Percentiles rank a stretch among this genome's conserved stretches.
These are phyloP conservation scores for Boletus coccyginus DNA, from an alignment of 768 basidiomycete genomes.

Conservation along the genomic window DNA sequence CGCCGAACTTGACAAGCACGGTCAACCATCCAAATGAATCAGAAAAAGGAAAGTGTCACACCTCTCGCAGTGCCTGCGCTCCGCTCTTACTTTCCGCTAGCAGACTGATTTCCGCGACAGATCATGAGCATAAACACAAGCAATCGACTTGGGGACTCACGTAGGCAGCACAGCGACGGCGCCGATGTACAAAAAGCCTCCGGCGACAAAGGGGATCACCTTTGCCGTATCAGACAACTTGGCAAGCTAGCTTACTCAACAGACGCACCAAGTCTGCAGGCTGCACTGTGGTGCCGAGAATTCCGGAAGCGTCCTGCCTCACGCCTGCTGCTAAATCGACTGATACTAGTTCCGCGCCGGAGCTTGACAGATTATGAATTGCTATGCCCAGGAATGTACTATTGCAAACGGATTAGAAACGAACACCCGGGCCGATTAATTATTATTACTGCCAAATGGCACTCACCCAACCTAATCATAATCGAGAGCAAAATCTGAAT, in stretches of 20 bases:
- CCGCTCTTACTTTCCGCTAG: constrained; percentile 86
- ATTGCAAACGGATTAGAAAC: constrained; percentile 10
- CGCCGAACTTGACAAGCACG: constrained; percentile 63
- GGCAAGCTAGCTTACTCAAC: constrained; percentile 8
- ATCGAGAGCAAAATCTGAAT: constrained; percentile 20
- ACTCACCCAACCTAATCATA: constrained; percentile 36
- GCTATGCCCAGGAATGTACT: constrained; percentile 89
- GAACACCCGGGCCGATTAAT: constrained; percentile 1
- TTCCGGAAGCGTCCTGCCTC: constrained; percentile 68
- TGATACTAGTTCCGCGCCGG: constrained; percentile 38
- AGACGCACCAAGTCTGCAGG: constrained; percentile 74
- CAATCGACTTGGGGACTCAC: constrained; percentile 46
- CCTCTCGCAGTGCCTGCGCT: constrained; percentile 89
- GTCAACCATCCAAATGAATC: constrained; percentile 20
- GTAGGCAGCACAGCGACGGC: constrained; percentile 89
- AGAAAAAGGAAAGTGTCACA: constrained; percentile 23
- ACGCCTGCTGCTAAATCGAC: constrained; percentile 74
- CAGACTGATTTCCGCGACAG: constrained; percentile 46
- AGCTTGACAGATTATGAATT: constrained; percentile 71
- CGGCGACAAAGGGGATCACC: constrained; percentile 89
- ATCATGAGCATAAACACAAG: constrained; percentile 9
- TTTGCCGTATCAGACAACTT: constrained; percentile 30
- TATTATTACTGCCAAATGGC: neutral
- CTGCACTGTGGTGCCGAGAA: constrained; percentile 81
- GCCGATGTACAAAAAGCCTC: constrained; percentile 92